These are phyloP conservation scores for Penicillium diatomitis DNA, from an alignment of 495 filamentous ascomycete genomes.

Conservation along the genomic window DNA sequence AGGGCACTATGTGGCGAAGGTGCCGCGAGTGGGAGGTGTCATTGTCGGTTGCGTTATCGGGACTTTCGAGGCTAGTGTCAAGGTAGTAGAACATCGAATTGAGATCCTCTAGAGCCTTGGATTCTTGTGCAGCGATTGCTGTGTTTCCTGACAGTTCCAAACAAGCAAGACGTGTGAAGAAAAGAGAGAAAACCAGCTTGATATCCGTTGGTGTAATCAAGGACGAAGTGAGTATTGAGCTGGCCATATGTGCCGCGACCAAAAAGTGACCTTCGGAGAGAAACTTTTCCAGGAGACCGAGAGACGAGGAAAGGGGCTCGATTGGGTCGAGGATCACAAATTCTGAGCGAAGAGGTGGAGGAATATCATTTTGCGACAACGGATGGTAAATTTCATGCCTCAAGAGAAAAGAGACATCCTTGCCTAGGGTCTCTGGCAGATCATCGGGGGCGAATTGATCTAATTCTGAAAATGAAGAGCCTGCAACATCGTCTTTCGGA, in stretches of 20 bases:
- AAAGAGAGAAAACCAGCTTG: slow-evolving; percentile 58
- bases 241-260: slow-evolving; percentile 40
- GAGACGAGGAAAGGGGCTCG: slow-evolving; percentile 27
- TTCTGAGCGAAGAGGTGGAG: slow-evolving; percentile 49
- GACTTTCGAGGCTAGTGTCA: slow-evolving; percentile 13
- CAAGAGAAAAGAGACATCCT: slow-evolving; percentile 73
- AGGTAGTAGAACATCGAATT: slow-evolving; percentile 61
- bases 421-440: slow-evolving; percentile 33
- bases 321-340: slow-evolving; percentile 30
- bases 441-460: slow-evolving; percentile 28
- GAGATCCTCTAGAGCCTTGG: slow-evolving; percentile 73
- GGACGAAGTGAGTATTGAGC: slow-evolving; percentile 34
- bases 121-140: slow-evolving; percentile 73
- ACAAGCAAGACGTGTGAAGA: slow-evolving; percentile 78
- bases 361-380: slow-evolving; percentile 55
- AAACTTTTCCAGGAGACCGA: slow-evolving; percentile 52
- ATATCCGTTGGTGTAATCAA: slow-evolving; percentile 46
- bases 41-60: slow-evolving; percentile 26
- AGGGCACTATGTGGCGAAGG: slow-evolving; percentile 61
- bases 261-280: slow-evolving; percentile 64
- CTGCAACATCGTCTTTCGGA: slow-evolving; percentile 13
- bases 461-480: slow-evolving; percentile 23
- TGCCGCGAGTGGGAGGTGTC: slow-evolving; percentile 16
- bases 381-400: slow-evolving; percentile 74
- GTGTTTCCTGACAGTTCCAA: slow-evolving; percentile 64